Base-by-base conservation (phyloP, 164 flowering plant species). In the Aristolochia contorta region DNA sequence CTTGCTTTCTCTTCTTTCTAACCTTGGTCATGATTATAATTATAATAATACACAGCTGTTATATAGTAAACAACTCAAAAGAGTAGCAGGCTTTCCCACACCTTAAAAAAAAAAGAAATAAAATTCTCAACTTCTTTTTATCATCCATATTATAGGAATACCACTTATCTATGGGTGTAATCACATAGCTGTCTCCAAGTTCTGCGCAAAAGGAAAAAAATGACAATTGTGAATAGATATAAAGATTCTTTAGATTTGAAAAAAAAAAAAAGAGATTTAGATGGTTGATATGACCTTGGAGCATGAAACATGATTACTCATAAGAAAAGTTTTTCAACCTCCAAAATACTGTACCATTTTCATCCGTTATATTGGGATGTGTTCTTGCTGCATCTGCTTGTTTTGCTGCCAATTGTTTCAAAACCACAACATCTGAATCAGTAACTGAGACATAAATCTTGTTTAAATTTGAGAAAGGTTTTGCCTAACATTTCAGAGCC, bases 321-420 rank as follows among this genome's bases (percentile, higher is more conserved):
- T 72, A 6, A 52, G 58, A 68, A 65, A 48, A 69, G 59, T 82
- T 33, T 50, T 63, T 78, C 15, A 92, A 57, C 65, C 71, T 89
- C 98, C 98, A 89, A 67, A 68, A 81, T 27, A 63, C 76, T 57
- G 58, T 72, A 33, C 96, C 98, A 67, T 70, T 52, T 57, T 18
- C 71, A 64, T 78, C 95, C 67, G 75, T n/a, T 30, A 78, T 24
- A 23, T 80, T 50, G 43, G 94, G 79, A 41, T 82, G 82, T 48
- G 81, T 83, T 64, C 98, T 79, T 48, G 83, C 72, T 59, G 93
- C 89, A 73, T 82, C 82, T 14, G 79, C 64, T 58, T 63, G 68
- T 65, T 65, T 72, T 27, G 30, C 5, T 27, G 30, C 30, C 3
- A 27, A 2, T 27, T 27, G 30, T 46, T 62, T 75, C 63, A 22